Conservation (phyloP, 192 early-diverging fungal genomes). For the Martensiomyces pterosporus region DNA sequence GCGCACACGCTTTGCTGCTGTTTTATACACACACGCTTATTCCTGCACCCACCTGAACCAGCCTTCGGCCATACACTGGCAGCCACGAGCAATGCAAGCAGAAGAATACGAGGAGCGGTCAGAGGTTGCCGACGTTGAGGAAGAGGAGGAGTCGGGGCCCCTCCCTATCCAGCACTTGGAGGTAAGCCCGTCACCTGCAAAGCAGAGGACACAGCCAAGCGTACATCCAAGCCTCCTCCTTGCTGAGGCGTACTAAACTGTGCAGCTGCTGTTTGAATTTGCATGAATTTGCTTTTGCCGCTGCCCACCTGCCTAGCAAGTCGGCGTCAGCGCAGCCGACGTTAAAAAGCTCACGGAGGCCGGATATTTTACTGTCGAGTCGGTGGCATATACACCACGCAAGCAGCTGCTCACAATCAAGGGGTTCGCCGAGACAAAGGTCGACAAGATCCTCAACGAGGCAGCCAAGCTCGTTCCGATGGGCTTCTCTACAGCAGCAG, state of each 20-base stretch:
- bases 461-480: conserved; percentile 89
- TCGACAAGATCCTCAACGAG: conserved; percentile 89
- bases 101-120: conserved; percentile 47
- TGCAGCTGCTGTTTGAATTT: background rate
- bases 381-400: conserved; percentile 89
- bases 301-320: conserved; percentile 47
- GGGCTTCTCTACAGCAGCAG: conserved; percentile 92
- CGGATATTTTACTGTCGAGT: conserved; percentile 88
- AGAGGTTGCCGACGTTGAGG: conserved; percentile 48
- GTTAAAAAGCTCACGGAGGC: conserved; percentile 83
- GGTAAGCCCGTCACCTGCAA: too few relatives aligned
- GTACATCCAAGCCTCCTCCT: too few relatives aligned
- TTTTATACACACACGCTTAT: too few relatives aligned
- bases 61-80: background rate
- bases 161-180: conserved; percentile 54
- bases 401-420: conserved; percentile 84
- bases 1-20: too few relatives aligned
- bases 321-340: conserved; percentile 64
- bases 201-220: too few relatives aligned
- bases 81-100: conserved; percentile 32
- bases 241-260: background rate
- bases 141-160: conserved; percentile 53
- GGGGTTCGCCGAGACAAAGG: conserved; percentile 93
- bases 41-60: background rate
- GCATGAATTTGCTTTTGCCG: background rate